phyloP scores from a whole-genome alignment of 2,329 filamentous ascomycete genomes.

The Leptographium flavum region DNA sequence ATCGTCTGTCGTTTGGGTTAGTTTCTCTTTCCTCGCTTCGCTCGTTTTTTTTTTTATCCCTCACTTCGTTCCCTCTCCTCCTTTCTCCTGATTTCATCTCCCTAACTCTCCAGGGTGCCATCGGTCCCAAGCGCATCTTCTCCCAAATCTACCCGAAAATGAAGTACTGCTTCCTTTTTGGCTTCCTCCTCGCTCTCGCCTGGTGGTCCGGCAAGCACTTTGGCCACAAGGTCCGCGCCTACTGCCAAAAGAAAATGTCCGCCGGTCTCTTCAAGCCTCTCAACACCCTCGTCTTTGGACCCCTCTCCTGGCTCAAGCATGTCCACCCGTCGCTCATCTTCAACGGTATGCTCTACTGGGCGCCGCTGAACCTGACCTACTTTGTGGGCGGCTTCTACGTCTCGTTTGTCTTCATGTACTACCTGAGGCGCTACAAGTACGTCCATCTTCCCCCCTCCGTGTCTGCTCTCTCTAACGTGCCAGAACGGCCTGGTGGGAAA shows the following conservation, averaged over 20 bases:
- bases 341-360: conserved; percentile 6
- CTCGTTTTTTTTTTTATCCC: not conserved
- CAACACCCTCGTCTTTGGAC: not conserved
- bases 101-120: conserved; percentile 1
- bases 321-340: conserved; percentile 7
- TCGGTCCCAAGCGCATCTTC: conserved; percentile 8
- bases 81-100: not conserved
- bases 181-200: conserved; percentile 5
- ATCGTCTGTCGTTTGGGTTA: conserved; percentile 4
- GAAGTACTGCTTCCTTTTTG: conserved; percentile 7
- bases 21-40: not conserved
- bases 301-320: conserved; percentile 3
- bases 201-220: conserved; percentile 4
- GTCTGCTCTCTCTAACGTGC: too few species aligned
- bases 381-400: conserved; percentile 10
- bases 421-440: conserved; percentile 11
- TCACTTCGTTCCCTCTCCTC: not conserved
- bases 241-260: not conserved
- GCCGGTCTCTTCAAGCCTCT: not conserved
- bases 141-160: conserved; percentile 4
- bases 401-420: conserved; percentile 14
- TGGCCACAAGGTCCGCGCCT: not conserved
- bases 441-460: too few species aligned
- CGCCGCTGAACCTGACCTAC: conserved; percentile 11
- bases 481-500: conserved; percentile 12